Evolutionary conservation across 495 filamentous ascomycete genomes (phyloP).

Genomic region (Schizothecium vesticola): DNA sequence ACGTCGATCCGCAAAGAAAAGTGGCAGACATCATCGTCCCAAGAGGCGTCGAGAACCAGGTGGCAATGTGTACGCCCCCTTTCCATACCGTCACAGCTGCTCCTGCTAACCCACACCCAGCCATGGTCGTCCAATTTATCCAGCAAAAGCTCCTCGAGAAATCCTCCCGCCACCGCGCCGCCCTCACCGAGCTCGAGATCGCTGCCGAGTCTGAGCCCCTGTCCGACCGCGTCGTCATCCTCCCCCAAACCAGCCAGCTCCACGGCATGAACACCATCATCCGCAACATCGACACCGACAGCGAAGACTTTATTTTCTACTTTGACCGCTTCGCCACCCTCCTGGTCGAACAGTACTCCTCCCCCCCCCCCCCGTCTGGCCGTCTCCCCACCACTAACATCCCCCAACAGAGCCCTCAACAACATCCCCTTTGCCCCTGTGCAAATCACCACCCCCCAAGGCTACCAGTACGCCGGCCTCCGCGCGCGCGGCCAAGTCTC

Average conservation of each 20-base stretch:
- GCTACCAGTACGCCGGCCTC: conserved; percentile 62
- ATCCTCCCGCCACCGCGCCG: conserved; percentile 71
- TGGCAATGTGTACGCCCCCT: conserved; percentile 68
- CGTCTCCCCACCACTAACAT: conserved; percentile 20
- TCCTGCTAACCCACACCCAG: conserved; percentile 37
- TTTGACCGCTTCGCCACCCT: conserved; percentile 81
- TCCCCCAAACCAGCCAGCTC: conserved; percentile 72
- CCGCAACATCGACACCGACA: conserved; percentile 68
- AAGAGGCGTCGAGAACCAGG: conserved; percentile 84
- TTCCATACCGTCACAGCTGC: neutral
- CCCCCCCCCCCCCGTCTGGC: too few relatives aligned
- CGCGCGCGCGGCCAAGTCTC: conserved; percentile 62
- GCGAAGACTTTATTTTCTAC: conserved; percentile 95
- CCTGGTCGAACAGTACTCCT: conserved; percentile 68
- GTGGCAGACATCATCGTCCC: conserved; percentile 93
- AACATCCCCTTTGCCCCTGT: conserved; percentile 56
- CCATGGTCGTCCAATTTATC: conserved; percentile 89
- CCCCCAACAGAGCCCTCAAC: conserved; percentile 60
- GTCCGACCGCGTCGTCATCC: conserved; percentile 62
- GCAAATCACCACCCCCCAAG: conserved; percentile 63
- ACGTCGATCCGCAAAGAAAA: conserved; percentile 82
- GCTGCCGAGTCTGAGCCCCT: conserved; percentile 65
- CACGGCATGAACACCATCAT: conserved; percentile 86
- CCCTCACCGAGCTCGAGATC: conserved; percentile 65
- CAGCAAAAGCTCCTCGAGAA: conserved; percentile 78